Evolutionary conservation across 1,284 basidiomycete species (phyloP), one percentile per base, ranked within the genome.

Genomic region (Singerocomus rubriflavus): DNA sequence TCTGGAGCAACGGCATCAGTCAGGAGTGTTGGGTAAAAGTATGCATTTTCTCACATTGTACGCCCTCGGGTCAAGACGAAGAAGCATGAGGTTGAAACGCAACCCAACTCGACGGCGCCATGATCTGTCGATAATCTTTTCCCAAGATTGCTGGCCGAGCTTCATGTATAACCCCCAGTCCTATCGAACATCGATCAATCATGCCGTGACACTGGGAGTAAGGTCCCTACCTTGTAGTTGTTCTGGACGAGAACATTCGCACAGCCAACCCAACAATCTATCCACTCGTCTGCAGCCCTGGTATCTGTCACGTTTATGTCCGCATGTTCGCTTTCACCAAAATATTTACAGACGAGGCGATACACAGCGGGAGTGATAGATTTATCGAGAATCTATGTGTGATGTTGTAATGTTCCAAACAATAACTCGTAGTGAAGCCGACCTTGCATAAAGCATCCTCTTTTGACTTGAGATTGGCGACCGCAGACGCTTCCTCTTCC

Each of bases 191-290:
- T 41, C 16, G 41, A 44, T 61, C 11, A 63, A 34, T 37, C n/a
- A 4, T 13, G 29, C 26, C 1, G 9, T 45, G 9, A 17, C 11
- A 14, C 46, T 33, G 5, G 1, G 11, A 21, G 33, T n/a, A 43
- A 25, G 36, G 59, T 72, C 58, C 50, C 16, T 51, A 83, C 84
- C 59, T 73, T 70, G 51, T 74, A 67, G 11, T 74, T 73, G 53
- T 85, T 83, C 48, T 82, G 78, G 9, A 90, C 81, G 11, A 88
- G 63, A 21, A 91, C 78, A 33, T 78, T 76, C 0, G 80, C 83
- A 59, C 88, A 93, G 8, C 84, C 82, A 4, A 88, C 76, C 90
- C 91, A 95, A 60, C 84, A 87, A 54, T 85, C 81, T 17, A 92
- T 77, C 70, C 91, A 82, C 34, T 72, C 64, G 55, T 82, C 79